Evolutionary conservation across 225 moss, liverwort and hornwort genomes (phyloP), one percentile per base, ranked within the genome.

Genomic region (Neckera pumila): DNA sequence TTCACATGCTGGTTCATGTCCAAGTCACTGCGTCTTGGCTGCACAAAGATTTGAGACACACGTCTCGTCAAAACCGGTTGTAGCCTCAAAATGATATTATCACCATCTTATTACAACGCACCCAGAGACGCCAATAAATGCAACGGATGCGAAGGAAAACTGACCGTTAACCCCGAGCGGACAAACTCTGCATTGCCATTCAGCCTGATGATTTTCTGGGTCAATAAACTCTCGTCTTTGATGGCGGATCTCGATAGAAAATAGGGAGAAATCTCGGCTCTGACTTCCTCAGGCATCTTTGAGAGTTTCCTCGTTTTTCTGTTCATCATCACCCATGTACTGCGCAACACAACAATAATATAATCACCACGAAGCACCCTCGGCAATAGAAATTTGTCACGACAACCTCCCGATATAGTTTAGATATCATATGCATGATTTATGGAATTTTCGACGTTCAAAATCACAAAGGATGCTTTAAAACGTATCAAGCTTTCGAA

Each of bases 1-100:
- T 97, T 97, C 83, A 96, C 97, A 90, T 97, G 97, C 87, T 95
- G 96, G 86, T 97, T 97, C 97, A 97, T 97, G 82, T 97, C 96
- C 86, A 97, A 88, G 77, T 97, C 97, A 76, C 90, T 93, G 42
- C 93, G 94, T 80, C 96, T 95, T 84, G 97, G 95, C 97, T 97
- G 95, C 91, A 97, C 40, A 27, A 62, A 60, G 49, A 87, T n/a
- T n/a, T 40, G 81, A 72, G 74, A 64, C 30, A 87, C 84, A 86
- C 7, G 12, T 56, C 63, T 81, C 47, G 82, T 90, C 85, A 92
- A 85, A 65, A 89, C 22, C 58, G 47, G 79, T 58, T 36, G 40
- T 60, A 80, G 20, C 25, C 33, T 80, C 57, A 28, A 49, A 78
- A 51, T 22, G 30, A 59, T 59, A 47, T 65, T 53, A 60, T 28